Percentiles rank a stretch among this genome's conserved stretches.
Evolutionary conservation across 2,329 filamentous ascomycete species (phyloP).

Genomic region (Fusarium sulawesiense): DNA sequence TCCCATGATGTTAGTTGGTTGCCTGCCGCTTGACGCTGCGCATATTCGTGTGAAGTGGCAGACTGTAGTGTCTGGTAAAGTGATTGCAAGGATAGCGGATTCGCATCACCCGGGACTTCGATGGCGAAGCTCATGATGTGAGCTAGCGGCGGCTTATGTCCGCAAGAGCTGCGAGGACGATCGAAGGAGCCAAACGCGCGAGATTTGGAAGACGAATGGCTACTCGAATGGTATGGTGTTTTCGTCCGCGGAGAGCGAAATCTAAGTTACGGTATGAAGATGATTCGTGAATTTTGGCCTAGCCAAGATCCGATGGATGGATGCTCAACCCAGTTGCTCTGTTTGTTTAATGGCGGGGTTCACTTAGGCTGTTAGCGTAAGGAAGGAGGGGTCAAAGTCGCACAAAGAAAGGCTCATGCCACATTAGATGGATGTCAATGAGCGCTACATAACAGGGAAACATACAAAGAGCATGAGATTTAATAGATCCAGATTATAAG

Average conservation of each 20-base stretch:
- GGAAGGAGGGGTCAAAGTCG: constrained; percentile 32
- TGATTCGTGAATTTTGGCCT: constrained; percentile 33
- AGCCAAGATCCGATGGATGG: constrained; percentile 9
- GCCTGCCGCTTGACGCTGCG: constrained; percentile 73
- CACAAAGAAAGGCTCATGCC: constrained; percentile 32
- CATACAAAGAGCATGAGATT: neutral
- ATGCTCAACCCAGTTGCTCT: constrained; percentile 34
- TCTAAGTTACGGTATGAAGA: constrained; percentile 26
- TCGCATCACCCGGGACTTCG: constrained; percentile 85
- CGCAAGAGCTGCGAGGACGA: constrained; percentile 26
- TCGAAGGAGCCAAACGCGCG: constrained; percentile 12
- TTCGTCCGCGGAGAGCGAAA: constrained; percentile 21
- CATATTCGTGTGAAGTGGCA: constrained; percentile 71
- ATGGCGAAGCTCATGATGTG: constrained; percentile 74
- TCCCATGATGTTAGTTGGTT: constrained; percentile 81
- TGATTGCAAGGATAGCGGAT: constrained; percentile 71
- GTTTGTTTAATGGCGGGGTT: constrained; percentile 39
- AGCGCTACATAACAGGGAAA: neutral
- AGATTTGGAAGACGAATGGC: neutral
- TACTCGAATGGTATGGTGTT: constrained; percentile 2
- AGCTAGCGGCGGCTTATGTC: constrained; percentile 37
- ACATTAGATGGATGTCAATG: constrained; percentile 18
- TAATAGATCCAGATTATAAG: neutral
- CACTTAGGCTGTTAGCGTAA: constrained; percentile 27
- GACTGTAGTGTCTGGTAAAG: constrained; percentile 73